Percentiles rank a stretch among this genome's conserved stretches.
Evolutionary conservation across 805 yeast species (phyloP).

Genomic region (Saccharomyces mikatae): DNA sequence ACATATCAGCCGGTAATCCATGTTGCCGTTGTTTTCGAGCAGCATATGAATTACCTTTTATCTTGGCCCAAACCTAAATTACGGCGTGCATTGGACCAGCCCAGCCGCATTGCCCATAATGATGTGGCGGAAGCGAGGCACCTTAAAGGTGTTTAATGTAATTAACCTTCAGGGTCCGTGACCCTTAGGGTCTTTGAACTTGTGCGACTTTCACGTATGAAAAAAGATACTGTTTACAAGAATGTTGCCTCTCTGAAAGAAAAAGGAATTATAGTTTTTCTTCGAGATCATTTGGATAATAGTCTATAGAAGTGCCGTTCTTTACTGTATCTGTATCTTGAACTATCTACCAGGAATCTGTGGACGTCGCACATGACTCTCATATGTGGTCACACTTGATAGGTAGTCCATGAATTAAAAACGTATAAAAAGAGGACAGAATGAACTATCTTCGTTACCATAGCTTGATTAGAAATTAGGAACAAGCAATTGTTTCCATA

Average conservation of each 20-base stretch:
- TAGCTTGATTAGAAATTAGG: neutral
- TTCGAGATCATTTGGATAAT: neutral
- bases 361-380: neutral
- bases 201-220: neutral
- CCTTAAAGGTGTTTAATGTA: neutral
- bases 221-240: neutral
- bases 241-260: neutral
- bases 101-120: neutral
- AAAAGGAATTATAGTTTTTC: neutral
- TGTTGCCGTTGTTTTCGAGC: neutral
- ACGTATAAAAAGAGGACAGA: neutral
- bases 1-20: too few species aligned
- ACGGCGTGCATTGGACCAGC: neutral
- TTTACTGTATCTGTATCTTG: neutral
- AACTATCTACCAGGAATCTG: neutral
- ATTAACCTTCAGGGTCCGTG: neutral
- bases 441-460: neutral
- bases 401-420: neutral
- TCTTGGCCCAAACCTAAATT: too few species aligned
- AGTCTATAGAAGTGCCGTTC: neutral
- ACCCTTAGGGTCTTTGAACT: neutral
- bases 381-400: neutral
- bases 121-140: neutral
- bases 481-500: neutral
- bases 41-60: neutral